Conservation (phyloP, 2,329 filamentous ascomycete genomes). For the Nemania bipapillata region DNA sequence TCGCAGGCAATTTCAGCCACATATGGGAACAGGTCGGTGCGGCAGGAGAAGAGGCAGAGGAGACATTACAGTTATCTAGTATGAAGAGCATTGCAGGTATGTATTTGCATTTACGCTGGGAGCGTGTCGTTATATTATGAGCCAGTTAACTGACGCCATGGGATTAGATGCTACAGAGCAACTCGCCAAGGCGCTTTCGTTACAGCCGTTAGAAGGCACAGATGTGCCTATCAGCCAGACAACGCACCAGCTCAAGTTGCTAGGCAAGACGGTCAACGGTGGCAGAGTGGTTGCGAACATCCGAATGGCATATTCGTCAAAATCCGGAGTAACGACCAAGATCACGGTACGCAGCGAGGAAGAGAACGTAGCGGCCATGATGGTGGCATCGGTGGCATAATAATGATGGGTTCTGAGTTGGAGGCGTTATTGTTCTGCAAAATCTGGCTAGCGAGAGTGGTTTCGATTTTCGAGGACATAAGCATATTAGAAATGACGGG, state of each 20-base stretch:
- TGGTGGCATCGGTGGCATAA: slow-evolving; percentile 86
- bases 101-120: slow-evolving; percentile 57
- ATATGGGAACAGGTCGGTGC: slow-evolving; percentile 94
- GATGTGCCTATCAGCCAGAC: slow-evolving; percentile 88
- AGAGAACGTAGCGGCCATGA: slow-evolving; percentile 84
- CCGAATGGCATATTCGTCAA: slow-evolving; percentile 92
- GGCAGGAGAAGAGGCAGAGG: slow-evolving; percentile 87
- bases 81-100: slow-evolving; percentile 92
- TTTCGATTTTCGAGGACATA: slow-evolving; percentile 45
- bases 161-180: slow-evolving; percentile 84
- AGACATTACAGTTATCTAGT: slow-evolving; percentile 87
- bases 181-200: slow-evolving; percentile 83
- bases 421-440: slow-evolving; percentile 50
- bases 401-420: slow-evolving; percentile 45
- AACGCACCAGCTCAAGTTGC: slow-evolving; percentile 93
- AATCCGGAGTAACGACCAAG: slow-evolving; percentile 95
- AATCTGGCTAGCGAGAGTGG: slow-evolving; percentile 48
- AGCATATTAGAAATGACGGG: slow-evolving; percentile 44
- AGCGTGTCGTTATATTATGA: not conserved
- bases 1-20: slow-evolving; percentile 93
- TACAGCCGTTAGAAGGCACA: slow-evolving; percentile 93
- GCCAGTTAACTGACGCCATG: slow-evolving; percentile 28
- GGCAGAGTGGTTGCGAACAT: slow-evolving; percentile 88
- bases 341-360: slow-evolving; percentile 92
- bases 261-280: slow-evolving; percentile 92